A percentile compares a stretch with the other conserved stretches of the same genome.
Conservation (phyloP, 2,329 filamentous ascomycete genomes). For the Trichoderma harzianum region DNA sequence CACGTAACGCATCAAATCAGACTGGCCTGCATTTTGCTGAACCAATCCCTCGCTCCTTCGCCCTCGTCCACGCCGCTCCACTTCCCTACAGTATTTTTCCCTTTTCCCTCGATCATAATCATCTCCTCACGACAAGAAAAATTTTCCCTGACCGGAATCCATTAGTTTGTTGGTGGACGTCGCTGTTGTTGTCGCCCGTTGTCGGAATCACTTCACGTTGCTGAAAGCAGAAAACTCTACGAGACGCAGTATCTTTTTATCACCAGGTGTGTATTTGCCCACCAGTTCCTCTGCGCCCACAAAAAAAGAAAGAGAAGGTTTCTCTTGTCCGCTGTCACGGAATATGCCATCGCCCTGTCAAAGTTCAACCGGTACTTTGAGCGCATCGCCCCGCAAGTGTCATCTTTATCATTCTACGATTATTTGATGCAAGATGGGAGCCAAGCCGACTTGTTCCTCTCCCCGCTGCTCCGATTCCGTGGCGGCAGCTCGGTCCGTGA, state of each 20-base stretch:
- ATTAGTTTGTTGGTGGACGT: slow-evolving; percentile 13
- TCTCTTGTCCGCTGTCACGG: neutral
- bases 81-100: slow-evolving; percentile 2
- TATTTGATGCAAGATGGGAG: neutral
- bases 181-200: slow-evolving; percentile 18
- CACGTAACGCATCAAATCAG: neutral
- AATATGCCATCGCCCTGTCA: slow-evolving; percentile 2
- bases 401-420: neutral
- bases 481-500: neutral
- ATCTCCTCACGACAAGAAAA: slow-evolving; percentile 16
- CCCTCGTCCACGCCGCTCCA: slow-evolving; percentile 4
- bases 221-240: neutral
- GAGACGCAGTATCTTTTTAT: neutral
- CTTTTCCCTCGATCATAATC: slow-evolving; percentile 13
- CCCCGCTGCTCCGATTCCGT: neutral
- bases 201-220: slow-evolving; percentile 1
- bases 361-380: neutral
- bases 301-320: neutral
- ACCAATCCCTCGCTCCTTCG: neutral
- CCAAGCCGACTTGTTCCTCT: neutral
- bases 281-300: neutral
- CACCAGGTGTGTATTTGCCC: slow-evolving; percentile 6
- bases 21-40: neutral
- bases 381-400: neutral
- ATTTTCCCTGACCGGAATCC: slow-evolving; percentile 4